Evolutionary conservation across 148 eudicot genomes (phyloP).

Genomic region (Fallopia convolvulus): DNA sequence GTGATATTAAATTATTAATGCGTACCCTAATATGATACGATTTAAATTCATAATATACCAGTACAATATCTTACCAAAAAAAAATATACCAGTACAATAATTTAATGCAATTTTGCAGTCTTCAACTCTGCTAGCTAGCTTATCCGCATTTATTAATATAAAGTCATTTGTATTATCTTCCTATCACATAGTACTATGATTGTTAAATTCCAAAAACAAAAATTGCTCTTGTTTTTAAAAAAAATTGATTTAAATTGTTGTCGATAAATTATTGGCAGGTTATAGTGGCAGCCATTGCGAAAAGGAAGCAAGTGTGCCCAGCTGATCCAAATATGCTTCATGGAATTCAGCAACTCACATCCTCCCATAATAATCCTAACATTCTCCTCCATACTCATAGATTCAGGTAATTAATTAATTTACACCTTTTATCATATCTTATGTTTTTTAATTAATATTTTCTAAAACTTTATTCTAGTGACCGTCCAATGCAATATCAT

Average conservation of each 20-base stretch:
- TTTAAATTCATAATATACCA: too few species aligned
- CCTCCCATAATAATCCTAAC: neutral
- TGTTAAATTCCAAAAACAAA: too few species aligned
- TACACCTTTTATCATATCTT: neutral
- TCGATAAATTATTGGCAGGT: constrained; percentile 33
- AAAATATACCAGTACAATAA: too few species aligned
- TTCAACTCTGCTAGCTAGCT: neutral
- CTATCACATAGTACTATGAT: too few species aligned
- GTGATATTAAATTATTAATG: too few species aligned
- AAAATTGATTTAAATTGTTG: neutral
- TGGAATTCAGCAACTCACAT: constrained; percentile 23
- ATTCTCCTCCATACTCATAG: constrained; percentile 28
- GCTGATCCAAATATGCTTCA: constrained; percentile 51
- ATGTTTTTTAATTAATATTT: neutral
- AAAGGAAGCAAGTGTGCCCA: constrained; percentile 59
- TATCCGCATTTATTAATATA: neutral
- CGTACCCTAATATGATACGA: too few species aligned
- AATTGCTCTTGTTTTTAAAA: neutral
- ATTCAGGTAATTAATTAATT: constrained; percentile 54
- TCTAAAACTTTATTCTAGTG: too few species aligned
- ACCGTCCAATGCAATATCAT: too few species aligned
- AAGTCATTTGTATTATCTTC: neutral
- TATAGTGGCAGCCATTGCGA: constrained; percentile 75
- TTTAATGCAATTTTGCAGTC: neutral
- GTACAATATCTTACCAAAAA: too few species aligned